Conservation (phyloP, 148 eudicot genomes). For the Persicaria maculosa region DNA sequence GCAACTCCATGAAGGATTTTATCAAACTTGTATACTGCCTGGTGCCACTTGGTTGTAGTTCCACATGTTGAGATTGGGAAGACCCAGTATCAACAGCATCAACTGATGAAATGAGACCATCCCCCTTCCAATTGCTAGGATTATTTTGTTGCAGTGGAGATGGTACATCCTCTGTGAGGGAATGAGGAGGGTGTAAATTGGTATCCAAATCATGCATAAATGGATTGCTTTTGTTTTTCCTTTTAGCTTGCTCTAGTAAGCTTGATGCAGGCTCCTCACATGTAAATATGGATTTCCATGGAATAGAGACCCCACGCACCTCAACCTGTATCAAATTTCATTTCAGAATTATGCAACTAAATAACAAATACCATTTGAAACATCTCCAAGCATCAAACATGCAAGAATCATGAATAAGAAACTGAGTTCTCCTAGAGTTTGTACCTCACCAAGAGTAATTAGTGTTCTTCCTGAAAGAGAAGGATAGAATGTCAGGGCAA, state of each 20-base stretch:
- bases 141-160: slow-evolving; percentile 14
- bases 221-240: slow-evolving; percentile 26
- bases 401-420: neutral
- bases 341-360: neutral
- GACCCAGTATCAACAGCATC: slow-evolving; percentile 23
- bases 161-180: slow-evolving; percentile 24
- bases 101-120: slow-evolving; percentile 19
- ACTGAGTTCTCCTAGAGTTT: neutral
- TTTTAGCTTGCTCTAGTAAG: slow-evolving; percentile 37
- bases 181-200: slow-evolving; percentile 26
- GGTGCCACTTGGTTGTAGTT: slow-evolving; percentile 30
- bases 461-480: slow-evolving; percentile 58
- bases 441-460: slow-evolving; percentile 96
- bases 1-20: slow-evolving; percentile 47
- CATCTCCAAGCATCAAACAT: neutral
- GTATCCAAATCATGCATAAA: slow-evolving; percentile 22
- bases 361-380: neutral
- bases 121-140: slow-evolving; percentile 33
- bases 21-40: slow-evolving; percentile 51
- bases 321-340: slow-evolving; percentile 53
- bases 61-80: slow-evolving; percentile 25
- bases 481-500: slow-evolving; percentile 82
- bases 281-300: slow-evolving; percentile 63
- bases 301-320: slow-evolving; percentile 86
- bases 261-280: slow-evolving; percentile 56